These are phyloP conservation scores for Thelonectria olida DNA, from an alignment of 2,329 filamentous ascomycete genomes.

Conservation along the genomic window DNA sequence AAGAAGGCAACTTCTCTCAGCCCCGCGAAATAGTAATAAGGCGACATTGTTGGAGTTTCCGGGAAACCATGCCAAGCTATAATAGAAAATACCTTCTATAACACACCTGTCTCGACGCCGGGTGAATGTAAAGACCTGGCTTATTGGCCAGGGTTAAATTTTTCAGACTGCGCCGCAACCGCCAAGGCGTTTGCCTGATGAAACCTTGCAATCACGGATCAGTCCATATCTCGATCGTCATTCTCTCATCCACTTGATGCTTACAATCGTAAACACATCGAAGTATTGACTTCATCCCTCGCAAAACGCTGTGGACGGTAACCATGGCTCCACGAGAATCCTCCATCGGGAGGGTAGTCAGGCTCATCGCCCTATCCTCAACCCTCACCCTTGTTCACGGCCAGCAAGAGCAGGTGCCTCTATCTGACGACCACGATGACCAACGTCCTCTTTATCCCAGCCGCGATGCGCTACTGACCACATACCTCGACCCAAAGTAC, in stretches of 20 bases:
- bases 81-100: not conserved
- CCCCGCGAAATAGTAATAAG: too few species aligned
- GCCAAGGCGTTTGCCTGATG: not conserved
- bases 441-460: not conserved
- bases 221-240: not conserved
- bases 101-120: not conserved
- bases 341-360: not conserved
- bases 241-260: not conserved
- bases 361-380: not conserved
- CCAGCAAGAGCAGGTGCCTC: not conserved
- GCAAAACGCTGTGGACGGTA: not conserved
- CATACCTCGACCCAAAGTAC: not conserved
- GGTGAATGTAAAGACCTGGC: not conserved
- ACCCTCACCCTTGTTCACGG: not conserved
- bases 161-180: not conserved
- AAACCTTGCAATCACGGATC: not conserved
- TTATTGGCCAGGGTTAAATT: not conserved
- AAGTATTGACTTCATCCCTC: not conserved
- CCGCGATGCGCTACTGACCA: conserved; percentile 5
- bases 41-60: too few species aligned
- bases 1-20: too few species aligned
- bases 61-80: not conserved
- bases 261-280: not conserved
- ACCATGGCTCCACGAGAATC: not conserved
- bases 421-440: not conserved